Conservation (phyloP, 139 green algal genomes). For the Chlamydomonas sphaeroides region DNA sequence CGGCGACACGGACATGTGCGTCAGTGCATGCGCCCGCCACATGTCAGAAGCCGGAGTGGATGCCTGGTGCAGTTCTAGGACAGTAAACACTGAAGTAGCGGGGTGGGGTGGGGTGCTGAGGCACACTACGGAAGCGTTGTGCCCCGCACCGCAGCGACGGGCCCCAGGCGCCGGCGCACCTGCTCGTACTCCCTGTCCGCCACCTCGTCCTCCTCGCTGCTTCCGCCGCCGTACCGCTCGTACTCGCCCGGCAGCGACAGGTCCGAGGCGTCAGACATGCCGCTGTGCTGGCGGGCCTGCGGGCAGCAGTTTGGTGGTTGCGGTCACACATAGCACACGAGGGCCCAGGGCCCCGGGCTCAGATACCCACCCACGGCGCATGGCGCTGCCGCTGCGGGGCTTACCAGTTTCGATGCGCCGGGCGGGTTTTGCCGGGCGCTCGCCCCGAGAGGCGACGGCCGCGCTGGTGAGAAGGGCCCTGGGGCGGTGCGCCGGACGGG, state of each 20-base stretch:
- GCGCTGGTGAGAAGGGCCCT: background rate
- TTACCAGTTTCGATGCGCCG: background rate
- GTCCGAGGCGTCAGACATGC: conserved; percentile 24
- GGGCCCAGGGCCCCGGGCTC: too few relatives aligned
- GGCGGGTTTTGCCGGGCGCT: background rate
- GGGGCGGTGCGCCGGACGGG: background rate
- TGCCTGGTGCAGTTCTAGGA: too few relatives aligned
- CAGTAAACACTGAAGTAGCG: too few relatives aligned
- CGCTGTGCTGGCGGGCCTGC: conserved; percentile 27
- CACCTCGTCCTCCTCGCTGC: conserved; percentile 30
- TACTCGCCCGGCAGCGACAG: conserved; percentile 34
- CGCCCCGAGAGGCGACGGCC: conserved; percentile 24
- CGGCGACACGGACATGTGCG: too few relatives aligned
- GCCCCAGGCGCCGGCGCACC: background rate
- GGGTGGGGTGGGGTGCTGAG: too few relatives aligned
- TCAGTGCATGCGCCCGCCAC: too few relatives aligned
- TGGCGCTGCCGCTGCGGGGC: too few relatives aligned
- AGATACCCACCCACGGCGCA: too few relatives aligned
- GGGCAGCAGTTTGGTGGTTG: too few relatives aligned
- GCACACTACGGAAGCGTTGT: too few relatives aligned
- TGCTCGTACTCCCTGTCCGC: conserved; percentile 34
- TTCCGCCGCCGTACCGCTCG: conserved; percentile 32
- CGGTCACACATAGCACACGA: background rate
- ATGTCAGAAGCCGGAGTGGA: too few relatives aligned
- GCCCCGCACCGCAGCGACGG: too few relatives aligned